Conservation (phyloP, 441 rosid genomes). For the Euphorbia celastroides region DNA sequence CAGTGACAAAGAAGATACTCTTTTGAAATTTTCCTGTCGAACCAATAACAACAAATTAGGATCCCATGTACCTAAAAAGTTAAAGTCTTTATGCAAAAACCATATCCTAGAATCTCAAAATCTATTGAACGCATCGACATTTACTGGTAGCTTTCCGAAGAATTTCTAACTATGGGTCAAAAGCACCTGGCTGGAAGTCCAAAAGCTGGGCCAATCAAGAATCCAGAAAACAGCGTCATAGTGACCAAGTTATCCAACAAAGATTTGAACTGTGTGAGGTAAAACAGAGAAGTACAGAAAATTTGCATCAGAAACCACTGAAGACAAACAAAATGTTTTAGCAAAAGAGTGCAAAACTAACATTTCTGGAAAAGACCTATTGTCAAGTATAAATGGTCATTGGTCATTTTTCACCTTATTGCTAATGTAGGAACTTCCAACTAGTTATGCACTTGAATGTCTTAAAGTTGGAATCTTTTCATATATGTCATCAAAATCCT, state of each 20-base stretch:
- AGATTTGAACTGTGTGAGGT: too few relatives aligned
- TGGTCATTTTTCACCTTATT: neutral
- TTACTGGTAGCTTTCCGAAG: too few relatives aligned
- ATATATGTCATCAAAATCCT: neutral
- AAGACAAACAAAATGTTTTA: too few relatives aligned
- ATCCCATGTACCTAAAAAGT: neutral
- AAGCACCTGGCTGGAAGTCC: too few relatives aligned
- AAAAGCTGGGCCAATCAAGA: too few relatives aligned
- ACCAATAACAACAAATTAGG: neutral
- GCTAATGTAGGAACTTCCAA: neutral
- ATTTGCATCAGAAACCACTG: too few relatives aligned
- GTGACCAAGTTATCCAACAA: too few relatives aligned
- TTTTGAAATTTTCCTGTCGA: slow-evolving; percentile 43
- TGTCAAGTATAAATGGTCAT: too few relatives aligned
- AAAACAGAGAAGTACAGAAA: too few relatives aligned
- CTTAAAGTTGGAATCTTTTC: neutral
- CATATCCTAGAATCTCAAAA: neutral
- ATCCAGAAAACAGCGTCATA: neutral
- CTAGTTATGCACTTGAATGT: neutral
- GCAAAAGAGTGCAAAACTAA: too few relatives aligned
- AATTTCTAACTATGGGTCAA: too few relatives aligned
- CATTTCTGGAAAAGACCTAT: neutral
- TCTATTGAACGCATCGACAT: too few relatives aligned
- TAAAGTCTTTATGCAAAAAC: neutral
- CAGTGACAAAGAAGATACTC: slow-evolving; percentile 54